Base-by-base conservation (phyloP, 768 basidiomycete genomes). In the Hygrophoropsis aurantiaca region DNA sequence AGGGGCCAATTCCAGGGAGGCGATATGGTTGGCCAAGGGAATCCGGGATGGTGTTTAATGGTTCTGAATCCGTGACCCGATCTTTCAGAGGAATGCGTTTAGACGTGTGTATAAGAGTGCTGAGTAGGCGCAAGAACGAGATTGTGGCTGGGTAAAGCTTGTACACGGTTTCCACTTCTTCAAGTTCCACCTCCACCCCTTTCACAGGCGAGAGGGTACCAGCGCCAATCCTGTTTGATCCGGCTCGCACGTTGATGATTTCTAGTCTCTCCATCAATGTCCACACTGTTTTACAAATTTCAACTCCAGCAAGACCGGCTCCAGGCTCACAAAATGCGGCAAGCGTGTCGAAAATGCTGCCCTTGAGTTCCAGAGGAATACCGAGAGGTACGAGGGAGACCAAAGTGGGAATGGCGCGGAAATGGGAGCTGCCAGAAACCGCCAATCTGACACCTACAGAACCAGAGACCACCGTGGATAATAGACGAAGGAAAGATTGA, bases 331-430 rank as follows among this genome's bases (percentile, higher is more conserved):
- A 89, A 68, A 95, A 94, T 2, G 90, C 82, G 5, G 87, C 79
- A 7, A 94, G 71, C 0, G 90, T 81, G 34, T 89, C 82, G 52
- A 94, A 89, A 3, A 94, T 70, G 0, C 87, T 82, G 5, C 90
- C 93, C 55, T 95, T 95, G 41, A 95, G 74, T 57, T 94, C 90
- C n/a, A 94, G 74, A 1, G 92, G 90, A n/a, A 94, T 77, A 10
- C 84, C 77, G 1, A 90, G 74, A 2, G 88, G 87, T 40, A 93
- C 78, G 25, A 95, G 78, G 0, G 84, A 80, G 25, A 94, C 76
- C 3, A 95, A 71, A 0, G 88, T 87, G 1, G 84, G 84, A 50
- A 95, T 81, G 1, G 90, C 90, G 37, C 86, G 83, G 68, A 92
- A 90, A 21, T 86, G 83, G 2, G 78, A 76, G 61, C 90, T 87